phyloP scores from a whole-genome alignment of 1,284 basidiomycete species.

The Peniophora sp. region DNA sequence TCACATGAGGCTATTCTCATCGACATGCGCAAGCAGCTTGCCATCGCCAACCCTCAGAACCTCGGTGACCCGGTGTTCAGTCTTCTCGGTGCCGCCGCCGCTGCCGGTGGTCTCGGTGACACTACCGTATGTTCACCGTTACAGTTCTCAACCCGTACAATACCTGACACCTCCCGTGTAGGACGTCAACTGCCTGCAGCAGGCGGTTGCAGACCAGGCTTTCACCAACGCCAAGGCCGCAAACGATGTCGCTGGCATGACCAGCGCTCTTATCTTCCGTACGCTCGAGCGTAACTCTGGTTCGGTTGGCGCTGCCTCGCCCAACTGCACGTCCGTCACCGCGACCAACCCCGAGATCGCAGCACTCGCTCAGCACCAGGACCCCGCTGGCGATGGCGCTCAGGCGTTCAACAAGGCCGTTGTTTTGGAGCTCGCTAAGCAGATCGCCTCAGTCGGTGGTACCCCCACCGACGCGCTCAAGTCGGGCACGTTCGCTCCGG shows the following conservation, averaged over 20 bases:
- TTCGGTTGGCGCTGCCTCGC: slow-evolving; percentile 41
- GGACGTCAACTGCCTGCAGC: slow-evolving; percentile 60
- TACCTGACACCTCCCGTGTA: slow-evolving; percentile 13
- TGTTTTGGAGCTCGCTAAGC: slow-evolving; percentile 48
- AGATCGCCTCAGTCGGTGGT: slow-evolving; percentile 57
- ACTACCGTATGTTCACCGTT: slow-evolving; percentile 34
- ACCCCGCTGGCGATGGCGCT: slow-evolving; percentile 53
- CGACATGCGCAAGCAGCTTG: slow-evolving; percentile 37
- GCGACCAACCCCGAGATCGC: slow-evolving; percentile 63
- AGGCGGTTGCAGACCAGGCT: slow-evolving; percentile 57
- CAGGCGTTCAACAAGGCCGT: slow-evolving; percentile 58
- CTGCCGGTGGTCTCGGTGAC: slow-evolving; percentile 41
- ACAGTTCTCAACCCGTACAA: neutral
- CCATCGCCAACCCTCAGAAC: slow-evolving; percentile 50
- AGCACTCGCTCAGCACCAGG: slow-evolving; percentile 59
- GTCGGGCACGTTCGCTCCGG: slow-evolving; percentile 59
- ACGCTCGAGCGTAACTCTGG: slow-evolving; percentile 65
- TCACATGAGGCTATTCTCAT: slow-evolving; percentile 53
- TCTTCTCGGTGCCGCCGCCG: slow-evolving; percentile 58
- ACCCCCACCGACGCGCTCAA: slow-evolving; percentile 53
- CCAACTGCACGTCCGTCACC: slow-evolving; percentile 43
- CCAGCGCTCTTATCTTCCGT: slow-evolving; percentile 54
- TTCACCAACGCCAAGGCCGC: slow-evolving; percentile 67
- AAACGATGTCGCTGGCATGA: slow-evolving; percentile 47
- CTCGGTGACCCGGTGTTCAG: slow-evolving; percentile 60